Conservation (phyloP, 2,329 filamentous ascomycete species). For the Cadophora sp. region DNA sequence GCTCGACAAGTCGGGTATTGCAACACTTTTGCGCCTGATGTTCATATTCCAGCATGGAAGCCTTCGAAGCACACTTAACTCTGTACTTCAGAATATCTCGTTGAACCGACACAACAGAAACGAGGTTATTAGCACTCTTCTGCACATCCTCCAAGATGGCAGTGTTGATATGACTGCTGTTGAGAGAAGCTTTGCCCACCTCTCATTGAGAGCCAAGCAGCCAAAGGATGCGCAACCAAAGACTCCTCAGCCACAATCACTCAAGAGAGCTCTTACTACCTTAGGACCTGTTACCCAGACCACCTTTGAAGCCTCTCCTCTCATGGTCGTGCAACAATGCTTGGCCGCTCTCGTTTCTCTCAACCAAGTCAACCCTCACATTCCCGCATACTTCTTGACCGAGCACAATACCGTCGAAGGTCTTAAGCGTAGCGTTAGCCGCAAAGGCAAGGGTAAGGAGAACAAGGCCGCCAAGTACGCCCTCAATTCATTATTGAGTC, state of each 20-base stretch:
- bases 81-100: slow-evolving; percentile 88
- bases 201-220: slow-evolving; percentile 90
- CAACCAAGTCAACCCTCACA: slow-evolving; percentile 82
- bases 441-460: slow-evolving; percentile 90
- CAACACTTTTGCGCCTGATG: slow-evolving; percentile 97
- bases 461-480: slow-evolving; percentile 85
- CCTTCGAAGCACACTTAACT: slow-evolving; percentile 82
- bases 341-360: slow-evolving; percentile 84
- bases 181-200: slow-evolving; percentile 91
- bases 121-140: slow-evolving; percentile 89
- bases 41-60: slow-evolving; percentile 93
- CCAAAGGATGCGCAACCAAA: slow-evolving; percentile 68
- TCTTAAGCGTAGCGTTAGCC: slow-evolving; percentile 76
- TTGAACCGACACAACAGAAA: slow-evolving; percentile 96
- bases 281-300: slow-evolving; percentile 57
- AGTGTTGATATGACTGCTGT: slow-evolving; percentile 92
- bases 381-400: slow-evolving; percentile 90
- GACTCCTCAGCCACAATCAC: slow-evolving; percentile 78
- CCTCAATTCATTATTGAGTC: slow-evolving; percentile 85
- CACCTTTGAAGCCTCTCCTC: slow-evolving; percentile 87
- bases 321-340: slow-evolving; percentile 96
- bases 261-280: slow-evolving; percentile 77
- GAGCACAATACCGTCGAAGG: slow-evolving; percentile 85
- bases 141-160: slow-evolving; percentile 94
- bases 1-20: slow-evolving; percentile 94